A percentile compares a stretch with the other conserved stretches of the same genome.
phyloP scores from a whole-genome alignment of 345 rosid genomes.

The Syzygium jambos region DNA sequence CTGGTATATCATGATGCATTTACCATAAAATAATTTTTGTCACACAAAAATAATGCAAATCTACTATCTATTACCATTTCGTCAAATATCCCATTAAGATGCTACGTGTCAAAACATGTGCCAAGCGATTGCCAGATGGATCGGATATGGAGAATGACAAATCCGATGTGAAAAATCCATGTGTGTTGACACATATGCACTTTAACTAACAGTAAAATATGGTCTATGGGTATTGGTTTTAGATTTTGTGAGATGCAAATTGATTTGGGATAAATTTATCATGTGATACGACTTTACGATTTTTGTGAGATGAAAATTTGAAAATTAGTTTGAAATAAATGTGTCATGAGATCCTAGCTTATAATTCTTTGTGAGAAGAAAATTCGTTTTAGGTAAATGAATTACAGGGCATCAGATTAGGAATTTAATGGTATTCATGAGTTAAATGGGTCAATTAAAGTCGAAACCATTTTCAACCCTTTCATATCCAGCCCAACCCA shows the following conservation, averaged over 20 bases:
- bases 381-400: too few relatives aligned
- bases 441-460: not conserved
- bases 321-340: not conserved
- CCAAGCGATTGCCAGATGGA: not conserved
- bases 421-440: not conserved
- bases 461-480: not conserved
- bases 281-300: not conserved
- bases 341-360: not conserved
- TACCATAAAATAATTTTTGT: not conserved
- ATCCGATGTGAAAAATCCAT: not conserved
- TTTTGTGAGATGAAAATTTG: not conserved
- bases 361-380: not conserved
- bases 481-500: fast-evolving
- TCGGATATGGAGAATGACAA: not conserved
- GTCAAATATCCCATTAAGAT: not conserved
- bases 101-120: not conserved
- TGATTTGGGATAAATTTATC: not conserved
- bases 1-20: not conserved
- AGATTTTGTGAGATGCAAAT: not conserved
- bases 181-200: not conserved
- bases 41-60: not conserved
- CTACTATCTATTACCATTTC: not conserved
- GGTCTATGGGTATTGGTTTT: not conserved
- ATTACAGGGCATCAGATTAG: not conserved
- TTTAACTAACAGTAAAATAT: not conserved